Percentiles rank a stretch among this genome's conserved stretches.
Evolutionary conservation across 441 rosid genomes (phyloP).

Genomic region (Pelargonium australe): DNA sequence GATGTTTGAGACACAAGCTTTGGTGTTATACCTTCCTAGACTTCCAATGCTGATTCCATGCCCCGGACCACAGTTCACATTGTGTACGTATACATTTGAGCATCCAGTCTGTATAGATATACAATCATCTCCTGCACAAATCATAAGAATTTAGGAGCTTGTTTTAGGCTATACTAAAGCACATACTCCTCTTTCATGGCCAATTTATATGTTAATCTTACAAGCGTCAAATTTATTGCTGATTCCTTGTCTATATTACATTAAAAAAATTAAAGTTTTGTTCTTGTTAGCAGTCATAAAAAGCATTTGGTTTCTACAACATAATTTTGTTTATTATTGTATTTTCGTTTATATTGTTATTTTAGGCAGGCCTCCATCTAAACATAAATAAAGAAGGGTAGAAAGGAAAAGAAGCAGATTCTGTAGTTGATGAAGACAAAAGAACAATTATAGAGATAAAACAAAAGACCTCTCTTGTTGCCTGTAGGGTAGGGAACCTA

Average conservation of each 20-base stretch:
- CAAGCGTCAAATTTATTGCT: not conserved
- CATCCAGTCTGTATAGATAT: slow-evolving; percentile 92
- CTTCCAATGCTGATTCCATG: slow-evolving; percentile 99
- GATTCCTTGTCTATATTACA: not conserved
- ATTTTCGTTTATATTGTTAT: not conserved
- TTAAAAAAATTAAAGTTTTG: not conserved
- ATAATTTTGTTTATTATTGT: not conserved
- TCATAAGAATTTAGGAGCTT: slow-evolving; percentile 18
- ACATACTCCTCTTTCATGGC: slow-evolving; percentile 8
- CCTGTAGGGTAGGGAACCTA: slow-evolving; percentile 21
- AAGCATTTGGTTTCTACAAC: not conserved
- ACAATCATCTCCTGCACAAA: slow-evolving; percentile 85
- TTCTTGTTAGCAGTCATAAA: not conserved
- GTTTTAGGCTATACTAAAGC: slow-evolving; percentile 11
- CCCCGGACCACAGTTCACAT: slow-evolving; percentile 93
- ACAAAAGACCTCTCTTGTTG: slow-evolving; percentile 20
- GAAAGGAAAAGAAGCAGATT: slow-evolving; percentile 16
- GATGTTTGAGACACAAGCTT: slow-evolving; percentile 94
- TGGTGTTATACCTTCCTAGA: slow-evolving; percentile 68
- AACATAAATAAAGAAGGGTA: slow-evolving; percentile 14
- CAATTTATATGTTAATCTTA: not conserved
- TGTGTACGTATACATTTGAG: slow-evolving; percentile 73
- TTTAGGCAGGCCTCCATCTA: slow-evolving; percentile 14
- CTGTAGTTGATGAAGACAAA: slow-evolving; percentile 29
- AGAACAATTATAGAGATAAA: slow-evolving; percentile 16